Percentiles rank a stretch among this genome's conserved stretches.
These are phyloP conservation scores for Phaeosphaeriaceae sp. DNA, from an alignment of 2,329 filamentous ascomycete species.

Conservation along the genomic window DNA sequence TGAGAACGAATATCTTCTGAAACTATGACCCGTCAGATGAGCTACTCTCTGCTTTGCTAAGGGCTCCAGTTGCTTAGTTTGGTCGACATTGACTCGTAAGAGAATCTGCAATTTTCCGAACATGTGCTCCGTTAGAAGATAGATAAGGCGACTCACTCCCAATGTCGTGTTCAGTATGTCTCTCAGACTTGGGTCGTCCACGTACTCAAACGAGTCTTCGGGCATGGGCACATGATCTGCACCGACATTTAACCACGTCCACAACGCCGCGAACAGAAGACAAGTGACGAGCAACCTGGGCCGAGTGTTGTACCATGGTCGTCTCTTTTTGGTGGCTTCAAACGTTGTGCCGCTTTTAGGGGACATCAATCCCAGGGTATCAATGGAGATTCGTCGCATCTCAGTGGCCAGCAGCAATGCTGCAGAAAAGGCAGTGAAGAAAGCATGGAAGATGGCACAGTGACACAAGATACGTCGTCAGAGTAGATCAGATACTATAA, in stretches of 20 bases:
- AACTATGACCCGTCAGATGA: conserved; percentile 51
- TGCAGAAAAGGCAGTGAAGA: conserved; percentile 1
- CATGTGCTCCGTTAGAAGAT: not conserved
- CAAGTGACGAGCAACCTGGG: conserved; percentile 33
- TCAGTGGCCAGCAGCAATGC: conserved; percentile 1
- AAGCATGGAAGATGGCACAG: conserved; percentile 1
- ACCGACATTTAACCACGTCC: conserved; percentile 27
- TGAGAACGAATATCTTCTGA: conserved; percentile 61
- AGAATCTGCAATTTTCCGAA: not conserved
- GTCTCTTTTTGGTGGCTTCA: conserved; percentile 23
- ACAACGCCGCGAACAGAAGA: conserved; percentile 28
- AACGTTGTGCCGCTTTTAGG: conserved; percentile 22
- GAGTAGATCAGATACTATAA: conserved; percentile 21
- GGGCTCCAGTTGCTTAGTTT: not conserved
- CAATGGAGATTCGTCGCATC: conserved; percentile 40
- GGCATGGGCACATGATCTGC: conserved; percentile 23
- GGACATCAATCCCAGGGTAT: conserved; percentile 34
- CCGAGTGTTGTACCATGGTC: conserved; percentile 25
- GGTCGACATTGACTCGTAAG: not conserved
- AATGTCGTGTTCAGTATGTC: conserved; percentile 39
- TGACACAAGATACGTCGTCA: conserved; percentile 7
- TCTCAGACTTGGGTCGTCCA: conserved; percentile 28
- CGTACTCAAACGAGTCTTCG: conserved; percentile 27
- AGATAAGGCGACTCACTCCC: conserved; percentile 23
- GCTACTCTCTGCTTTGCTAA: not conserved